phyloP scores from a whole-genome alignment of 768 basidiomycete species.

The Suillus brevipes region DNA sequence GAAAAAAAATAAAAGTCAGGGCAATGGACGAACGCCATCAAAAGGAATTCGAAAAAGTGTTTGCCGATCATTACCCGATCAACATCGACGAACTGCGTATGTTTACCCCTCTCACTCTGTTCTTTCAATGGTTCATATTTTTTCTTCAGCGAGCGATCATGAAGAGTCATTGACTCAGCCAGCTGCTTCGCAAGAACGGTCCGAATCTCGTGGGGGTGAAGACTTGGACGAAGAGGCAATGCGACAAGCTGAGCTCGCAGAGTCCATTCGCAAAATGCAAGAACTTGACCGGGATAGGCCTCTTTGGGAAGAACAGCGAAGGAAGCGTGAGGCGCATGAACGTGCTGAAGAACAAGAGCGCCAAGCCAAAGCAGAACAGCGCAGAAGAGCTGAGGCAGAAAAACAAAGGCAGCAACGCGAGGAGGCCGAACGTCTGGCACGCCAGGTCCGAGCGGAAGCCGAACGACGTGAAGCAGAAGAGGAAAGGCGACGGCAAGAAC shows the following conservation, averaged over 20 bases:
- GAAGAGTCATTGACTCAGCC: conserved; percentile 1
- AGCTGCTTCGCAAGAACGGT: conserved; percentile 9
- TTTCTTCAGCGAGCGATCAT: not conserved
- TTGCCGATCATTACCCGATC: conserved; percentile 15
- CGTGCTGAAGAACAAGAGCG: conserved; percentile 42
- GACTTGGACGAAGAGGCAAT: conserved; percentile 37
- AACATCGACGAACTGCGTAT: conserved; percentile 37
- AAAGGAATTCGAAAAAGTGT: conserved; percentile 36
- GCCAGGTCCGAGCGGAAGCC: conserved; percentile 26
- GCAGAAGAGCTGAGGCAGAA: conserved; percentile 34
- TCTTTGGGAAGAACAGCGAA: conserved; percentile 58
- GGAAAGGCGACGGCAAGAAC: conserved; percentile 39
- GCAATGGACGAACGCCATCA: conserved; percentile 39
- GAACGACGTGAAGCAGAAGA: conserved; percentile 35
- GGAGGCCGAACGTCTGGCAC: conserved; percentile 25
- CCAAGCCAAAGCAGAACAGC: conserved; percentile 35
- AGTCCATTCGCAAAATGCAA: conserved; percentile 66
- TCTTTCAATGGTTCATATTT: not conserved
- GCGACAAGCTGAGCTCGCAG: conserved; percentile 49
- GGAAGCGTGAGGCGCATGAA: conserved; percentile 44
- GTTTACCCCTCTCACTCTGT: not conserved
- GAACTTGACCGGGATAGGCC: conserved; percentile 67
- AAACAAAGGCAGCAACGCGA: conserved; percentile 25
- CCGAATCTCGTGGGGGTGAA: not conserved
- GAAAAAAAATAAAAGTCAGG: conserved; percentile 42